These are phyloP conservation scores for Lepiota venenata DNA, from an alignment of 768 basidiomycete genomes.

Conservation along the genomic window DNA sequence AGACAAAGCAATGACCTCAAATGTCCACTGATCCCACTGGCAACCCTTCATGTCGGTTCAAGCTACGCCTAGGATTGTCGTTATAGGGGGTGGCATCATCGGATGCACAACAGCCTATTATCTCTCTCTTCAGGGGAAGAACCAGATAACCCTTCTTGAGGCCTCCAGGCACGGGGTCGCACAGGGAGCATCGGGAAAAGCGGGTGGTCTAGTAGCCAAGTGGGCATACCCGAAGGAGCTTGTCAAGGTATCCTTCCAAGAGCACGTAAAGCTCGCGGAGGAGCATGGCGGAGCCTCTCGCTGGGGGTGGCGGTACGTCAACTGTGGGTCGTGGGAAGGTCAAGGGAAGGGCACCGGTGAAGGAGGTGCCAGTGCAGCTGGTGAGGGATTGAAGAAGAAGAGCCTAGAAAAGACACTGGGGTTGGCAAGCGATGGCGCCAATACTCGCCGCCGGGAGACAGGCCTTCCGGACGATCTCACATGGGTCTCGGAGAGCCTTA, in stretches of 20 bases:
- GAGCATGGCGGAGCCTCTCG: slow-evolving; percentile 62
- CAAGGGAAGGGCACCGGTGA: slow-evolving; percentile 35
- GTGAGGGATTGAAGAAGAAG: slow-evolving; percentile 31
- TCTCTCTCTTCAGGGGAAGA: slow-evolving; percentile 52
- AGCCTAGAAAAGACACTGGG: slow-evolving; percentile 57
- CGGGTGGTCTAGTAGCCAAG: slow-evolving; percentile 80
- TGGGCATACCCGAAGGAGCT: slow-evolving; percentile 80
- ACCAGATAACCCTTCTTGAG: slow-evolving; percentile 60
- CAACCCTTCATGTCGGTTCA: background rate
- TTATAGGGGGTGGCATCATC: slow-evolving; percentile 86
- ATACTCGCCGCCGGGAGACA: slow-evolving; percentile 21
- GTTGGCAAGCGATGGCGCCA: slow-evolving; percentile 28
- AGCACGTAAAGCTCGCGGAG: slow-evolving; percentile 71
- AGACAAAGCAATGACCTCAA: slow-evolving; percentile 1
- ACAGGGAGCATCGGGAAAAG: slow-evolving; percentile 81
- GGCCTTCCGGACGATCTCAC: slow-evolving; percentile 47
- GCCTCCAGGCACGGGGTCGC: slow-evolving; percentile 66
- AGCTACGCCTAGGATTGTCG: slow-evolving; percentile 40
- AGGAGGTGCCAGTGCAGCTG: slow-evolving; percentile 23
- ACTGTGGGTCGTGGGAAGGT: slow-evolving; percentile 75
- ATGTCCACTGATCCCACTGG: background rate
- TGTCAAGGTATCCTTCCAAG: slow-evolving; percentile 64
- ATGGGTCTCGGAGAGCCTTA: slow-evolving; percentile 58
- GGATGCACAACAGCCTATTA: slow-evolving; percentile 85
- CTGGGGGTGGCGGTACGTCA: slow-evolving; percentile 85